These are phyloP conservation scores for Asterionellopsis glacialis DNA, from an alignment of 108 stramenopile species.

Conservation along the genomic window DNA sequence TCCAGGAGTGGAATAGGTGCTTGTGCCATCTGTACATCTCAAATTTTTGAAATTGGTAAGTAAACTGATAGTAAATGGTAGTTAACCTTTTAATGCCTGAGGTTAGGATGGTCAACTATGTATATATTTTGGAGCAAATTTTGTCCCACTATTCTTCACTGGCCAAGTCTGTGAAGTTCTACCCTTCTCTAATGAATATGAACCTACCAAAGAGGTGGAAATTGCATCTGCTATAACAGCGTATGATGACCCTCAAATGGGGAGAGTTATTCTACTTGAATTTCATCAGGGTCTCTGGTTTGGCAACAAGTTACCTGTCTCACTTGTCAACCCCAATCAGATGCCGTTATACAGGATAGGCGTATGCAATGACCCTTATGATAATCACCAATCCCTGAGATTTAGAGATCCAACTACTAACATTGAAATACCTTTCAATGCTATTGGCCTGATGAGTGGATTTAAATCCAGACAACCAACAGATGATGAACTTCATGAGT, in stretches of 20 bases:
- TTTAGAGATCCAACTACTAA: too few relatives aligned
- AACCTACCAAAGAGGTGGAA: conserved; percentile 10
- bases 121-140: too few relatives aligned
- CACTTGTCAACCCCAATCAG: conserved; percentile 30
- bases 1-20: too few relatives aligned
- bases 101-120: too few relatives aligned
- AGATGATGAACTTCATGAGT: background rate
- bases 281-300: conserved; percentile 28
- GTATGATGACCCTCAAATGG: conserved; percentile 10
- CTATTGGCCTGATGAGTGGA: background rate
- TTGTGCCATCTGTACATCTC: too few relatives aligned
- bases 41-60: too few relatives aligned
- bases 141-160: background rate
- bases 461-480: conserved; percentile 1
- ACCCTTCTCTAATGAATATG: background rate
- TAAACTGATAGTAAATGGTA: too few relatives aligned
- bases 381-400: background rate
- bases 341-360: conserved; percentile 17
- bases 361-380: background rate
- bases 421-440: background rate
- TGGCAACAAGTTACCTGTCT: conserved; percentile 4
- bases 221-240: conserved; percentile 21
- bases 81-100: too few relatives aligned
- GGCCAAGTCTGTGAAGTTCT: background rate
- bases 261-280: conserved; percentile 17